phyloP scores from a whole-genome alignment of 2,329 filamentous ascomycete genomes.

The Corynespora cassiicola region DNA sequence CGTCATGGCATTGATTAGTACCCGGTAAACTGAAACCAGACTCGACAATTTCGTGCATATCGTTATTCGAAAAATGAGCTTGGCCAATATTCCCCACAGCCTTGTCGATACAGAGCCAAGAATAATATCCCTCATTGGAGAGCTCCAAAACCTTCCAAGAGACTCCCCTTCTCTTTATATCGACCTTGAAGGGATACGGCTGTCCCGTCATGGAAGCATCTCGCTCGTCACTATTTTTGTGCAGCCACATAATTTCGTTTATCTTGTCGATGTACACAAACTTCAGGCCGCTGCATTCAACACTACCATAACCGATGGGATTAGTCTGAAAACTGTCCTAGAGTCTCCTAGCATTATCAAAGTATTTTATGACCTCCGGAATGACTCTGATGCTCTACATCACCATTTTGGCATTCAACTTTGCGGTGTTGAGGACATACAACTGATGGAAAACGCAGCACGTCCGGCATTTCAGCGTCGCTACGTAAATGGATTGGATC shows the following conservation, averaged over 20 bases:
- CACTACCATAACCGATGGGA: constrained; percentile 13
- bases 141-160: no score
- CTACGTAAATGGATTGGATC: constrained; percentile 11
- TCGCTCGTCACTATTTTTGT: constrained; percentile 31
- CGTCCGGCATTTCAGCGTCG: constrained; percentile 6
- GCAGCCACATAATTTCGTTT: constrained; percentile 14
- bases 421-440: constrained; percentile 23
- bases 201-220: constrained; percentile 27
- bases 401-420: constrained; percentile 20
- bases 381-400: constrained; percentile 34
- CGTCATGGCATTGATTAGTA: no score
- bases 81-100: no score
- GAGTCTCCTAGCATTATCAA: constrained; percentile 29
- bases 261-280: constrained; percentile 37
- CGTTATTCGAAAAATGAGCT: no score
- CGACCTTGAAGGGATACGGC: constrained; percentile 33
- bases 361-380: constrained; percentile 36
- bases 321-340: constrained; percentile 38
- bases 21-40: no score
- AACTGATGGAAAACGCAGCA: constrained; percentile 27
- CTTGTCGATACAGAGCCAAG: no score
- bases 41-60: no score
- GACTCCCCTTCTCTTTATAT: no score
- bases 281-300: constrained; percentile 33
- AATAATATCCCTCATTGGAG: no score